Base-by-base conservation (phyloP, 768 basidiomycete species). In the Chlorophyllum brunneum region DNA sequence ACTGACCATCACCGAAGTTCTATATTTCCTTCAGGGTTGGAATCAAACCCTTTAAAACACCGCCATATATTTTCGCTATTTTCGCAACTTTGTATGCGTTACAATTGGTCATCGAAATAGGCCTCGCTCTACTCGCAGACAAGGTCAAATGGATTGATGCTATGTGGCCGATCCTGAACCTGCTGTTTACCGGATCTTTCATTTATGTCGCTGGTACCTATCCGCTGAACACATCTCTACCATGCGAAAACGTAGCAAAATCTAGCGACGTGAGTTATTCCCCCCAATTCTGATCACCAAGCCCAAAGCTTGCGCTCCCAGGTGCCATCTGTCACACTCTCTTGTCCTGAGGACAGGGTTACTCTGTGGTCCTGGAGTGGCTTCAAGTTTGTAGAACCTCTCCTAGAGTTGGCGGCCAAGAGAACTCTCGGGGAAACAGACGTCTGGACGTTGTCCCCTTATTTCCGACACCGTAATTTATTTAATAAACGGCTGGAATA, bases 381-480 rank as follows among this genome's bases (percentile, higher is more conserved):
- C 2, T 85, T 85, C 59, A 77, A 80, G 1, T 87, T 84, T 58
- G 73, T 86, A 5, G 75, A 83, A 55, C 85, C 85, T 3, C 68
- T 87, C 20, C 74, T 86, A 55, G 60, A 70, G 43, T 63, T 84
- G 16, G 79, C 83, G 0, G 70, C 64, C 53, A 65, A 67, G 36
- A 70, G 77, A 48, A 84, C 82, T 5, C 63, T 79, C 20, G 67
- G 76, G 27, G 76, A 76, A 33, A 52, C 33, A 9, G 77, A 87
- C 60, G 78, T 86, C 5, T 88, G 85, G 85, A 66, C 61, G 9
- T 68, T 87, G 26, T 85, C 85, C 2, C 86, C 85, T 0, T 85
- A 76, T 55, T 85, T 88, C 65, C 72, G 71, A 23, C 85, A 87
- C 61, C 80, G 78, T 58, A 85, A 83, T 58, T 69, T 87, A 10